These are phyloP conservation scores for Serendipita sp. DNA, from an alignment of 768 basidiomycete species.

Conservation along the genomic window DNA sequence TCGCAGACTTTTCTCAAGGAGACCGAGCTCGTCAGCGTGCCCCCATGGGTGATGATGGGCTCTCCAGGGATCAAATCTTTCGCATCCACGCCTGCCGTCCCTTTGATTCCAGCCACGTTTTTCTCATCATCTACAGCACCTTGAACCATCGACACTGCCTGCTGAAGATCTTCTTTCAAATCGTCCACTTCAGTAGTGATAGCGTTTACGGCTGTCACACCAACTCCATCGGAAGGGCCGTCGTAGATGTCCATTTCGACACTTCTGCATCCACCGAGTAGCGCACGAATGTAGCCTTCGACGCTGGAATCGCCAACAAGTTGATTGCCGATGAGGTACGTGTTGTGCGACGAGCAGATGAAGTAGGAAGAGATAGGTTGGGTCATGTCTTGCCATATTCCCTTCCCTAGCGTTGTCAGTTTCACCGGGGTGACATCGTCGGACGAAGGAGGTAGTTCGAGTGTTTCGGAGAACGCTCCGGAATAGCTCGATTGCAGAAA, in stretches of 20 bases:
- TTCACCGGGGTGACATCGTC: background rate
- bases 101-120: background rate
- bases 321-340: slow-evolving; percentile 77
- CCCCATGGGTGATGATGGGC: slow-evolving; percentile 80
- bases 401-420: slow-evolving; percentile 23
- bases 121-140: background rate
- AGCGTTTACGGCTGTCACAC: background rate
- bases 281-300: slow-evolving; percentile 77
- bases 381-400: slow-evolving; percentile 71
- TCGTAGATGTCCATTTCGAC: slow-evolving; percentile 62
- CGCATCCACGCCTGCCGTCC: background rate
- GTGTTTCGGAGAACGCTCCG: slow-evolving; percentile 35
- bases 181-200: slow-evolving; percentile 47
- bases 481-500: slow-evolving; percentile 78
- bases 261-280: slow-evolving; percentile 77
- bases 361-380: slow-evolving; percentile 75
- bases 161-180: slow-evolving; percentile 58
- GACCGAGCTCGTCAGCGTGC: slow-evolving; percentile 74
- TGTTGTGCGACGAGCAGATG: slow-evolving; percentile 85
- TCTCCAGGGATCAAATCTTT: slow-evolving; percentile 26
- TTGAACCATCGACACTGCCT: background rate
- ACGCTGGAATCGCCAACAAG: slow-evolving; percentile 77
- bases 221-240: slow-evolving; percentile 13
- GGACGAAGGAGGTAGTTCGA: background rate
- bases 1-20: slow-evolving; percentile 64